Evolutionary conservation across 768 basidiomycete genomes (phyloP), one percentile per base, ranked within the genome.

Genomic region (Xanthoconium purpureum): DNA sequence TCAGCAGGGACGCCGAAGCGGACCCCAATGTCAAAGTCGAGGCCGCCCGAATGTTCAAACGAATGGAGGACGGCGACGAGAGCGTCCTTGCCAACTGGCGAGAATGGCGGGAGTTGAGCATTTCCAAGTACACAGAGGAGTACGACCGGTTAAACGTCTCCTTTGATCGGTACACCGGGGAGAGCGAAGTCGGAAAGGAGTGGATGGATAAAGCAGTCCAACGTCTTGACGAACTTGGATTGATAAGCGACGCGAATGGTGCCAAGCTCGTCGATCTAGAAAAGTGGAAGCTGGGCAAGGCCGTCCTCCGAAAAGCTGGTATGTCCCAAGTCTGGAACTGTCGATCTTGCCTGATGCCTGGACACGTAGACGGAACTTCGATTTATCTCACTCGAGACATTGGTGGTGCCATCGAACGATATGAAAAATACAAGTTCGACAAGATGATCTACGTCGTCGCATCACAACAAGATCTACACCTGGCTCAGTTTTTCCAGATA

Each of bases 361-460:
- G 0, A 33, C 39, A 11, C 15, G 3, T 63, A 95, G 94, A 97
- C 59, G 94, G 94, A 17, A 94, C 94, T 10, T 91, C 53, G 0
- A 94, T 95, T 61, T 97, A 97, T 71, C 82, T 96, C 50, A 94
- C 92, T 10, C 92, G 96, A 47, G 96, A 99, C 73, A 93, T 99
- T 56, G 95, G 87, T 46, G 96, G 88, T 20, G 94, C 95, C 1
- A 86, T 89, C 61, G 91, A 98, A 73, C 89, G 95, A 53, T 92
- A 87, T 76, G 88, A 94, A 64, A 87, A 91, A 68, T 94, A 94
- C 80, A 84, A 90, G 57, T 94, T 88, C 58, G 86, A 91, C 78
- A 86, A 85, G 73, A 94, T 96, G 89, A 88, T 98, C 71, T 96
- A 95, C 72, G 93, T 97, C 67, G 85, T 95, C 46, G 83, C 92